Conservation (phyloP, 2,329 filamentous ascomycete species). For the Elsinoe necatrix region DNA sequence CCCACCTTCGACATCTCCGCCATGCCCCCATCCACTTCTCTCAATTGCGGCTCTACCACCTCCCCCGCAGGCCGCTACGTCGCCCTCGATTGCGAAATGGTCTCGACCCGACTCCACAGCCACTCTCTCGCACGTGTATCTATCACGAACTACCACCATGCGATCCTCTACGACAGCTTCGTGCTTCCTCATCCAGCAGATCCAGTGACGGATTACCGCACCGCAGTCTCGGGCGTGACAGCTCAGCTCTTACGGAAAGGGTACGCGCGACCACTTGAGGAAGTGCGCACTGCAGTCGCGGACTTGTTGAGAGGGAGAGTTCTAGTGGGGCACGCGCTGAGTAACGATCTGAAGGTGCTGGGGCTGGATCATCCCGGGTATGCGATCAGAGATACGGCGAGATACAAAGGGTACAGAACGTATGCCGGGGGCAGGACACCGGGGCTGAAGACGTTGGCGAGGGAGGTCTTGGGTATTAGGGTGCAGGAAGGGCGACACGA, state of each 20-base stretch:
- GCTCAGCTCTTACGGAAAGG: conserved; percentile 58
- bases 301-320: conserved; percentile 61
- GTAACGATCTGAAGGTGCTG: conserved; percentile 67
- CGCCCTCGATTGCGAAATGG: conserved; percentile 96
- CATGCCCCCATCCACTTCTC: conserved; percentile 36
- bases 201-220: conserved; percentile 87
- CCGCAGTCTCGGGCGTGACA: conserved; percentile 72
- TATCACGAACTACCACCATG: conserved; percentile 86
- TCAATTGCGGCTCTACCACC: conserved; percentile 38
- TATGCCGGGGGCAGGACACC: conserved; percentile 61
- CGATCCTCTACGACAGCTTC: conserved; percentile 89
- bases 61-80: conserved; percentile 77
- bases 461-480: conserved; percentile 48
- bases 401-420: conserved; percentile 64
- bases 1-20: conserved; percentile 41
- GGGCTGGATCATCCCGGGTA: conserved; percentile 68
- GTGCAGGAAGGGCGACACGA: conserved; percentile 55
- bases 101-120: conserved; percentile 62
- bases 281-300: conserved; percentile 66
- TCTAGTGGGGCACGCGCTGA: conserved; percentile 74
- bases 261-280: conserved; percentile 51
- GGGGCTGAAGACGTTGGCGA: conserved; percentile 52
- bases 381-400: conserved; percentile 78
- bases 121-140: conserved; percentile 75
- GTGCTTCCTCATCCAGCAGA: conserved; percentile 55